phyloP scores from a whole-genome alignment of 2,329 filamentous ascomycete genomes.

The Alternaria atra region DNA sequence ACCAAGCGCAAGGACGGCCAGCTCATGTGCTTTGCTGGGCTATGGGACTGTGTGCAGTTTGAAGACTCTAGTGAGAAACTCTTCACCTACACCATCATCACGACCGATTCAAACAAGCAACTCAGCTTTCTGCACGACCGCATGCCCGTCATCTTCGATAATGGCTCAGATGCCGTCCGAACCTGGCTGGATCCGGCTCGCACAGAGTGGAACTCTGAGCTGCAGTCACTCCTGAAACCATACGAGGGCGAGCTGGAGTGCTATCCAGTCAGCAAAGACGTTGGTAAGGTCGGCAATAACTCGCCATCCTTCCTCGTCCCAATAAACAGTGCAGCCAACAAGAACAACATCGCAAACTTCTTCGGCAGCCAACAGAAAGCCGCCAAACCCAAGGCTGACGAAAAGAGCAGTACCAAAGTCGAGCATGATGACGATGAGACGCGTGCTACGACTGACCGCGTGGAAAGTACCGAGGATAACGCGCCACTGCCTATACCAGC shows the following conservation, averaged over 20 bases:
- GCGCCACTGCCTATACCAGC: constrained; percentile 58
- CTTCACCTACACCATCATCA: constrained; percentile 95
- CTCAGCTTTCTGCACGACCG: constrained; percentile 89
- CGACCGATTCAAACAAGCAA: constrained; percentile 83
- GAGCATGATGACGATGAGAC: constrained; percentile 53
- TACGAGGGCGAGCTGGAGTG: constrained; percentile 81
- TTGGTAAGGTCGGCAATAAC: constrained; percentile 94
- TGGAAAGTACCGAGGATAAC: constrained; percentile 60
- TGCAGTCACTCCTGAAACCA: constrained; percentile 82
- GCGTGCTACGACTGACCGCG: constrained; percentile 54
- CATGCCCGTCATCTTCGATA: constrained; percentile 93
- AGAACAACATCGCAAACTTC: constrained; percentile 93
- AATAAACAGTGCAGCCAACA: constrained; percentile 85
- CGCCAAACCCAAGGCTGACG: constrained; percentile 31
- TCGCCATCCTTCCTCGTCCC: constrained; percentile 85
- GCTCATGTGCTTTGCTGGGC: constrained; percentile 86
- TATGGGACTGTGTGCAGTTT: constrained; percentile 89
- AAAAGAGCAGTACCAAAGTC: constrained; percentile 40
- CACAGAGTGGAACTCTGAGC: constrained; percentile 76
- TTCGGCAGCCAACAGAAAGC: constrained; percentile 69
- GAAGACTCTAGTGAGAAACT: constrained; percentile 74
- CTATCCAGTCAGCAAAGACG: constrained; percentile 86
- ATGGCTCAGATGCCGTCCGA: constrained; percentile 73
- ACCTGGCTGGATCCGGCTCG: constrained; percentile 81
- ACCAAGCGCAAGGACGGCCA: constrained; percentile 82